Conservation (phyloP, 345 rosid genomes). For the Cardamine resedifolia region DNA sequence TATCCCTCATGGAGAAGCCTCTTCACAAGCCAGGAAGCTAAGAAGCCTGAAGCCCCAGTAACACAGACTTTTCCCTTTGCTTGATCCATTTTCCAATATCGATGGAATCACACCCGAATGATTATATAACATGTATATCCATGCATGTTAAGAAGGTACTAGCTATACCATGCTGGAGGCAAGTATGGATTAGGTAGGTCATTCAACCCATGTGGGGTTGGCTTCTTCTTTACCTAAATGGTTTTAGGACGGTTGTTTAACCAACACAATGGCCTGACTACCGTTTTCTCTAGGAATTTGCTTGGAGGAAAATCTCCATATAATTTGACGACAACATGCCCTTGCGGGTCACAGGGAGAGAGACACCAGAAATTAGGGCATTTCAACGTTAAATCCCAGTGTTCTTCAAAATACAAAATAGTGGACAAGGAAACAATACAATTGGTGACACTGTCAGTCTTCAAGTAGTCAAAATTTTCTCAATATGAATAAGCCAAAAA, state of each 20-base stretch:
- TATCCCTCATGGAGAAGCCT: slow-evolving; percentile 74
- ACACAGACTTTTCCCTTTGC: slow-evolving; percentile 71
- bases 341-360: neutral
- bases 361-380: neutral
- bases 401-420: slow-evolving; percentile 8
- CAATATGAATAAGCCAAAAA: neutral
- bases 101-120: neutral
- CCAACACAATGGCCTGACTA: slow-evolving; percentile 11
- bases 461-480: slow-evolving; percentile 21
- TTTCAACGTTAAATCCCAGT: neutral
- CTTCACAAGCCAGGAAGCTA: slow-evolving; percentile 92
- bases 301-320: neutral
- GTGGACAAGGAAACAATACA: neutral
- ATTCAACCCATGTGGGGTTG: slow-evolving; percentile 36
- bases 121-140: slow-evolving; percentile 25
- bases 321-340: neutral
- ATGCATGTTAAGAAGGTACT: slow-evolving; percentile 2
- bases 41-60: slow-evolving; percentile 85
- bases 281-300: neutral
- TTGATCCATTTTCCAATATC: slow-evolving; percentile 35
- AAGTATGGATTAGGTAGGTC: slow-evolving; percentile 42
- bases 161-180: slow-evolving; percentile 18
- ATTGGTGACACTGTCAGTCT: slow-evolving; percentile 8
- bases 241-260: slow-evolving; percentile 18
- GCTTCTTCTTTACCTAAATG: slow-evolving; percentile 17